These are phyloP conservation scores for Beta corolliflora DNA, from an alignment of 179 eudicot genomes.

Conservation along the genomic window DNA sequence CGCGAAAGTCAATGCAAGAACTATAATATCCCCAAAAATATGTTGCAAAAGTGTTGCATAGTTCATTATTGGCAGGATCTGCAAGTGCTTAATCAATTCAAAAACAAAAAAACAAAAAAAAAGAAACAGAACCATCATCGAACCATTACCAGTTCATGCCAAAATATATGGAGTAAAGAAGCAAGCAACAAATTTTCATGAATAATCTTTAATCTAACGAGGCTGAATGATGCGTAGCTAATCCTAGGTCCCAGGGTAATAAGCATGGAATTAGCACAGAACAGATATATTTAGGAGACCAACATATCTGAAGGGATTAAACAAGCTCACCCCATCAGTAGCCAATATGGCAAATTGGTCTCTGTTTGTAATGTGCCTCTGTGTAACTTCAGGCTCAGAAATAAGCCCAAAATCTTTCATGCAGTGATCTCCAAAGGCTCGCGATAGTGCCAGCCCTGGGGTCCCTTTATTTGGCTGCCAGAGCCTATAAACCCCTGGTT, in stretches of 20 bases:
- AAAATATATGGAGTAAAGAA: neutral
- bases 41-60: neutral
- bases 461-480: slow-evolving; percentile 58
- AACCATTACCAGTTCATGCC: neutral
- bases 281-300: neutral
- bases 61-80: neutral
- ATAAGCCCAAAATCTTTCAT: slow-evolving; percentile 77
- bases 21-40: neutral
- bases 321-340: slow-evolving; percentile 81
- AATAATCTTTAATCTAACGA: neutral
- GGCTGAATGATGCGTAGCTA: neutral
- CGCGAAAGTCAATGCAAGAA: too few relatives aligned
- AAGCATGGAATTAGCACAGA: neutral
- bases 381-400: slow-evolving; percentile 78
- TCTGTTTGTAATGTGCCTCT: slow-evolving; percentile 46
- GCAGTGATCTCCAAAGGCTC: slow-evolving; percentile 84
- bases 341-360: slow-evolving; percentile 81
- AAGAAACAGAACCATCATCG: neutral
- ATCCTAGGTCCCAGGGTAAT: neutral
- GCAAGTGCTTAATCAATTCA: neutral
- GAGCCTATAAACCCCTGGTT: slow-evolving; percentile 76
- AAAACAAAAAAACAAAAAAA: neutral
- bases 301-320: neutral
- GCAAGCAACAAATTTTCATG: neutral
- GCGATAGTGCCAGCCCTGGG: slow-evolving; percentile 83